These are phyloP conservation scores for Emydomyces testavorans DNA, from an alignment of 2,329 filamentous ascomycete species.

Conservation along the genomic window DNA sequence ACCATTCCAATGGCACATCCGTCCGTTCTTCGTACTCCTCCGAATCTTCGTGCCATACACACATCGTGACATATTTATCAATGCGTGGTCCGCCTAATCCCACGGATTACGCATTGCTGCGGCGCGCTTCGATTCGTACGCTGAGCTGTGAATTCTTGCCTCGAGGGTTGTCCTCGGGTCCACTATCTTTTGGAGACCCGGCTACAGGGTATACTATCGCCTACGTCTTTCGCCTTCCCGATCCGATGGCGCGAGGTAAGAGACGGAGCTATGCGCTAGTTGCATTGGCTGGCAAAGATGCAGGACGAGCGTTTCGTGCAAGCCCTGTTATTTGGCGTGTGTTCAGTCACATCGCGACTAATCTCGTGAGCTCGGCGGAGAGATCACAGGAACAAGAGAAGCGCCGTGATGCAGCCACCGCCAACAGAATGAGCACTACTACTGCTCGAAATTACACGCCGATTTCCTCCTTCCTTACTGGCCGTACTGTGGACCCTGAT, in stretches of 20 bases:
- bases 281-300: constrained; percentile 45
- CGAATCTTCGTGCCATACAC: constrained; percentile 41
- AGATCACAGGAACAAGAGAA: constrained; percentile 37
- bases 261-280: constrained; percentile 47
- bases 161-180: constrained; percentile 45
- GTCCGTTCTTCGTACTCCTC: constrained; percentile 35
- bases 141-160: constrained; percentile 47
- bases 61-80: constrained; percentile 48
- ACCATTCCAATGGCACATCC: constrained; percentile 31
- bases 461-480: constrained; percentile 48
- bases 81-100: constrained; percentile 45
- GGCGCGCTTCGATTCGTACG: constrained; percentile 47
- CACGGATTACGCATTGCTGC: constrained; percentile 43
- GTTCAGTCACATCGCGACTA: constrained; percentile 44
- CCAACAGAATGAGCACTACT: neutral
- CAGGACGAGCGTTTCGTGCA: constrained; percentile 36
- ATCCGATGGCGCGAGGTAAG: constrained; percentile 47
- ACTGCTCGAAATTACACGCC: constrained; percentile 39
- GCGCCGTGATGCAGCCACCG: constrained; percentile 26
- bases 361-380: constrained; percentile 40
- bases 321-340: constrained; percentile 42
- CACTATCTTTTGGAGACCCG: constrained; percentile 48
- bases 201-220: constrained; percentile 48
- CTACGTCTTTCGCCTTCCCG: constrained; percentile 48
- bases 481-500: constrained; percentile 45